Conservation (phyloP, 768 basidiomycete genomes). For the Favolaschia claudopus region DNA sequence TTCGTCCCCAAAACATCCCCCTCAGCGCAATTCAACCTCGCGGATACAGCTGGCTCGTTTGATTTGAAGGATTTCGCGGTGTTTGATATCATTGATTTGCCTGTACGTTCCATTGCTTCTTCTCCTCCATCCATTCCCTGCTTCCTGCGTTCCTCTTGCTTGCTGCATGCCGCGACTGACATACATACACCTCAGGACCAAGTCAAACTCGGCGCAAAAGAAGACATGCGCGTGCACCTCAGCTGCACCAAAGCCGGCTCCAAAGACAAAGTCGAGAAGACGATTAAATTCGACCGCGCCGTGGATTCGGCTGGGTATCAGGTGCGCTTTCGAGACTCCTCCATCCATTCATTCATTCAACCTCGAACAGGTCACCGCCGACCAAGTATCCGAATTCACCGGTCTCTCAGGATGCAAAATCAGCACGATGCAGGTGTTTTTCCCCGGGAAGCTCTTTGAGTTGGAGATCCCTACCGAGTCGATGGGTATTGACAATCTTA, state of each 20-base stretch:
- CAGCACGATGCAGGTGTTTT: slow-evolving; percentile 2
- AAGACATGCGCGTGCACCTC: slow-evolving; percentile 8
- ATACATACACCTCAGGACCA: neutral
- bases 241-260: neutral
- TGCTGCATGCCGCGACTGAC: neutral
- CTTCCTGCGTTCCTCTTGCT: no score
- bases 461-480: slow-evolving; percentile 4
- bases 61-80: slow-evolving; percentile 1
- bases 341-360: no score
- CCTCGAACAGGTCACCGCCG: slow-evolving; percentile 5
- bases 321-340: no score
- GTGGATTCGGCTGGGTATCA: neutral
- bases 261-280: neutral
- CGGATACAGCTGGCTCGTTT: neutral
- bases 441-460: neutral
- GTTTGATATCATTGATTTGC: slow-evolving; percentile 5
- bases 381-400: neutral
- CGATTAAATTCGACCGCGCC: neutral
- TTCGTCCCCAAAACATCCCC: slow-evolving; percentile 1
- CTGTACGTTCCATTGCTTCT: neutral
- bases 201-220: neutral
- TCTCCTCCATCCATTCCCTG: no score
- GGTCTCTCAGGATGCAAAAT: slow-evolving; percentile 2
- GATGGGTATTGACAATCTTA: slow-evolving; percentile 2
- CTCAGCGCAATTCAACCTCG: slow-evolving; percentile 9